A percentile compares a stretch with the other conserved stretches of the same genome.
Conservation (phyloP, 495 filamentous ascomycete species). For the Oleoguttula mirabilis region DNA sequence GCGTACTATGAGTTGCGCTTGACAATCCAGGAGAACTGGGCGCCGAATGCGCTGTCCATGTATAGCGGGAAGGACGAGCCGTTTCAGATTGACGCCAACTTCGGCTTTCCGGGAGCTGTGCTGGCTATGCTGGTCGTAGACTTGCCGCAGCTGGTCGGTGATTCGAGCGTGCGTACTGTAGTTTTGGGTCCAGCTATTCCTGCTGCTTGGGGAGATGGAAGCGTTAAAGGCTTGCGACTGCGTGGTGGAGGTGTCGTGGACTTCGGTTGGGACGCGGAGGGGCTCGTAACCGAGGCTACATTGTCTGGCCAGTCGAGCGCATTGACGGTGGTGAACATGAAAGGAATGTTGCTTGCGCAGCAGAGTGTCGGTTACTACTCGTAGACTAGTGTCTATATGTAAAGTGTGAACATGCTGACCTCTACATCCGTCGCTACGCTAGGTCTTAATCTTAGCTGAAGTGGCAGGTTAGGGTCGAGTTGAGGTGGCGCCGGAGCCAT, state of each 20-base stretch:
- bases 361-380: too few relatives aligned
- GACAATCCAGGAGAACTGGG: slow-evolving; percentile 33
- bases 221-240: slow-evolving; percentile 11
- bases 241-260: slow-evolving; percentile 12
- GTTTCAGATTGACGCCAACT: slow-evolving; percentile 48
- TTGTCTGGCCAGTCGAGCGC: not conserved
- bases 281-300: not conserved
- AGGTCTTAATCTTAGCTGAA: too few relatives aligned
- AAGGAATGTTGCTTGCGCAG: not conserved
- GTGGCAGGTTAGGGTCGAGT: too few relatives aligned
- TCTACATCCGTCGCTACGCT: too few relatives aligned
- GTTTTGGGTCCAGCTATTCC: slow-evolving; percentile 14
- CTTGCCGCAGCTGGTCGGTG: not conserved
- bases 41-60: slow-evolving; percentile 36
- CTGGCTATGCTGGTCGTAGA: slow-evolving; percentile 32
- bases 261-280: not conserved
- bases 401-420: too few relatives aligned
- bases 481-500: too few relatives aligned
- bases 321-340: not conserved
- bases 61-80: slow-evolving; percentile 32
- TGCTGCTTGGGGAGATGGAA: slow-evolving; percentile 6
- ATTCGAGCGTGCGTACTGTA: slow-evolving; percentile 1
- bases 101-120: slow-evolving; percentile 37
- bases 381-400: too few relatives aligned
- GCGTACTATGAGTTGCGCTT: slow-evolving; percentile 35